A percentile compares a stretch with the other conserved stretches of the same genome.
Evolutionary conservation across 2,329 filamentous ascomycete genomes (phyloP).

Genomic region (Saccharata proteae): DNA sequence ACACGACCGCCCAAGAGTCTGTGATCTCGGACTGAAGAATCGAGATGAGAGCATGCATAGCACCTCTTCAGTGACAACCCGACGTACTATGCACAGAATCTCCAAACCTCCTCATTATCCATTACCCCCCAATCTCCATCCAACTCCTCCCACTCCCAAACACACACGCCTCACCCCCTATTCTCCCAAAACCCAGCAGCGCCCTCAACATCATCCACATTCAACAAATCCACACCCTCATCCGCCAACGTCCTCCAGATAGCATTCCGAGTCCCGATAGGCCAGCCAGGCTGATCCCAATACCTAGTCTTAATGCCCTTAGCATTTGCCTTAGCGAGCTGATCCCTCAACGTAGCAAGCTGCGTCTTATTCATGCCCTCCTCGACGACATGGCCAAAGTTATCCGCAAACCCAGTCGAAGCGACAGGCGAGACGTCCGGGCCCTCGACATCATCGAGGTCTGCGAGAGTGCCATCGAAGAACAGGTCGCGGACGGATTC

Average conservation of each 20-base stretch:
- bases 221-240: constrained; percentile 49
- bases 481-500: constrained; percentile 40
- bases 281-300: constrained; percentile 51
- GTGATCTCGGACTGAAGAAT: too few relatives aligned
- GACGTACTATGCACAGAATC: too few relatives aligned
- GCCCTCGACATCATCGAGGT: constrained; percentile 35
- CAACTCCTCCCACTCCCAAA: not conserved
- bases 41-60: too few relatives aligned
- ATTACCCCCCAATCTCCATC: not conserved
- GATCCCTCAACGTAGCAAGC: constrained; percentile 36
- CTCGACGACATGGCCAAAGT: constrained; percentile 27
- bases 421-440: constrained; percentile 44
- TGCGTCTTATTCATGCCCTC: constrained; percentile 34
- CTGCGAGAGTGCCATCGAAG: constrained; percentile 44
- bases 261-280: constrained; percentile 44
- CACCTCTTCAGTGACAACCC: too few relatives aligned
- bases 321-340: constrained; percentile 41
- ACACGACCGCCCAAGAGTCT: constrained; percentile 25
- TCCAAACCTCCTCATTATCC: not conserved
- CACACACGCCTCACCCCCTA: constrained; percentile 13
- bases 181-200: constrained; percentile 32
- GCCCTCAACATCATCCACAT: constrained; percentile 50
- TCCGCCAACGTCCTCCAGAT: constrained; percentile 46
- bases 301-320: constrained; percentile 50
- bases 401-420: constrained; percentile 36